These are phyloP conservation scores for Saturnispora diversa DNA, from an alignment of 805 yeast genomes.

Conservation along the genomic window DNA sequence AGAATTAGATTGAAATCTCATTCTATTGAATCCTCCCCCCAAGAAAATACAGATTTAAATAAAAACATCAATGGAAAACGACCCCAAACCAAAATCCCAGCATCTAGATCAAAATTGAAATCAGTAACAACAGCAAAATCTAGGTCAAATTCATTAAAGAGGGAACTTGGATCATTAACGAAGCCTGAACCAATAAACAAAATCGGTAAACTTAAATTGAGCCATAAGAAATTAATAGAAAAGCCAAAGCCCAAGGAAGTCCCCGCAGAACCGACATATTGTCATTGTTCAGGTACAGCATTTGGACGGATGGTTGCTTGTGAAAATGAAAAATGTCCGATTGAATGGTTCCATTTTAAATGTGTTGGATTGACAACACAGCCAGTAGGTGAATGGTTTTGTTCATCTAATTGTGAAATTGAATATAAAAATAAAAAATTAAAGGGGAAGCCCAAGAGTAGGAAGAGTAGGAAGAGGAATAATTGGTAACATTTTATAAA, in stretches of 20 bases:
- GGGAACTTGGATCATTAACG: too few species aligned
- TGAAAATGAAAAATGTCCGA: slow-evolving; percentile 76
- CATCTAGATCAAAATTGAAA: too few species aligned
- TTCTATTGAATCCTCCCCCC: background rate
- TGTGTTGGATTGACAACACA: slow-evolving; percentile 88
- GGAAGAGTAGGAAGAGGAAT: slow-evolving; percentile 14
- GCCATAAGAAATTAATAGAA: background rate
- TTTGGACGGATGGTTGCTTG: slow-evolving; percentile 94
- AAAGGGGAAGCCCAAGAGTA: too few species aligned
- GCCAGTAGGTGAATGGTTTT: slow-evolving; percentile 84
- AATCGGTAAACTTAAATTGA: background rate
- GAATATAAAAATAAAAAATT: slow-evolving; percentile 1
- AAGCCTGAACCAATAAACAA: background rate
- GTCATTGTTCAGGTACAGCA: slow-evolving; percentile 46
- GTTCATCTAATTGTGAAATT: slow-evolving; percentile 59
- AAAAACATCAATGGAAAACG: background rate
- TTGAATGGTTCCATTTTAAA: slow-evolving; percentile 92
- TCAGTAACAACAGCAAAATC: background rate
- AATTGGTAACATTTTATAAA: too few species aligned
- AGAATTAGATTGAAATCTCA: slow-evolving; percentile 1
- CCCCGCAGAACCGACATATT: slow-evolving; percentile 27
- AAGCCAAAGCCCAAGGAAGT: slow-evolving; percentile 14
- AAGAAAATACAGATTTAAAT: background rate
- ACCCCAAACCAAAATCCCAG: background rate
- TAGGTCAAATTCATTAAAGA: too few species aligned